Percentiles rank a stretch among this genome's conserved stretches.
phyloP scores from a whole-genome alignment of 495 filamentous ascomycete genomes.

The Hyaloscypha finlandica region DNA sequence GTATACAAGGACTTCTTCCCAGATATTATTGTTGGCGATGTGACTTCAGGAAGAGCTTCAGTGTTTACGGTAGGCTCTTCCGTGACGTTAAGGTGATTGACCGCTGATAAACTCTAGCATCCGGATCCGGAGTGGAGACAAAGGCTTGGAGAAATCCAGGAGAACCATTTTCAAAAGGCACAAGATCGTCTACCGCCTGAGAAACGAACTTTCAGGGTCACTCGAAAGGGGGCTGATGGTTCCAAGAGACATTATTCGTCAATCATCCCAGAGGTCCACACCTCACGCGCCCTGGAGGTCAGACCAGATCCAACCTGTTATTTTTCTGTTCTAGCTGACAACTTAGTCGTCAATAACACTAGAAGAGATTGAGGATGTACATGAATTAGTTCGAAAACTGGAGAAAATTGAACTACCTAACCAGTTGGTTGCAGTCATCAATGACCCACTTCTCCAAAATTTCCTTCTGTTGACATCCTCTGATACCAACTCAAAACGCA shows the following conservation, averaged over 20 bases:
- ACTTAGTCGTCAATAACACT: conserved; percentile 52
- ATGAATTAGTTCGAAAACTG: conserved; percentile 72
- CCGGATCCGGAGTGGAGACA: conserved; percentile 77
- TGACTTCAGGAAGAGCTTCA: conserved; percentile 52
- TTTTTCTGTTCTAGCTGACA: conserved; percentile 13
- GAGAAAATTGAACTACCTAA: conserved; percentile 81
- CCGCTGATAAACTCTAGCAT: conserved; percentile 46
- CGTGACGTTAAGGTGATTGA: neutral
- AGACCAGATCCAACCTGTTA: conserved; percentile 16
- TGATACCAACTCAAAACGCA: conserved; percentile 52
- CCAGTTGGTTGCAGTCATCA: conserved; percentile 75
- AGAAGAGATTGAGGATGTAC: conserved; percentile 75
- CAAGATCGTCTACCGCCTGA: conserved; percentile 33
- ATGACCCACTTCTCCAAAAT: conserved; percentile 78
- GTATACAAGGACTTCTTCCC: conserved; percentile 90
- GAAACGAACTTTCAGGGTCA: conserved; percentile 53
- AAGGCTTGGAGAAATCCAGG: conserved; percentile 66
- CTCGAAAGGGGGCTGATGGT: conserved; percentile 49
- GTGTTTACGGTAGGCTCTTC: conserved; percentile 51
- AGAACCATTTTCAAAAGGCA: conserved; percentile 49
- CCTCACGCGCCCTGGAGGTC: conserved; percentile 69
- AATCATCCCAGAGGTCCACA: conserved; percentile 70
- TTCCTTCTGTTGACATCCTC: conserved; percentile 66
- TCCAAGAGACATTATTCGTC: conserved; percentile 41
- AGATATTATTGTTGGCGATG: conserved; percentile 77